Evolutionary conservation across 495 filamentous ascomycete genomes (phyloP), one percentile per base, ranked within the genome.

Genomic region (Podospora pseudopauciseta): DNA sequence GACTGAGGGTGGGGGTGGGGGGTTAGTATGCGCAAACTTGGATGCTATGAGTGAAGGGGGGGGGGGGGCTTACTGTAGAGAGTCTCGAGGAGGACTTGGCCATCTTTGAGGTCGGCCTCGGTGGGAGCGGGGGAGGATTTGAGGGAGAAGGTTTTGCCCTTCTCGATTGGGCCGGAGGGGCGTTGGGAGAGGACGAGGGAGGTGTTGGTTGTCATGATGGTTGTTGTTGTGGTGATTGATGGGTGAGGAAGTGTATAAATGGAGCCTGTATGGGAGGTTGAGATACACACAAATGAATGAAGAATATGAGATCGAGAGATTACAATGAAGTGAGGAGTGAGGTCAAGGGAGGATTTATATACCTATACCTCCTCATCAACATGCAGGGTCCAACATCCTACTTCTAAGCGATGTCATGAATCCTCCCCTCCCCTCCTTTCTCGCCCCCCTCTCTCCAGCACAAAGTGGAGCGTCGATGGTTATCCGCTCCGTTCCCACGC

Each of bases 131-230:
- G 72, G 4, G 75, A 76, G 54, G 76, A 80, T 59, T 79, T 77
- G 20, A 88, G 75, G n/a, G 75, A 79, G 75, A 90, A 90, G 63
- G 86, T 88, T 65, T 78, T 59, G 27, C 80, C 80, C 0, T 80
- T 78, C 27, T 84, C 71, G 70, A 86, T 82, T 57, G 66, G 39
- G n/a, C 70, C 72, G 56, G 70, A 78, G 7, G 85, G 86, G 6
- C 85, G 77, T 67, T 85, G 72, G 6, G 82, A 83, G 54, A 88
- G 82, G 65, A 82, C 76, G 49, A 56, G 23, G 9, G 63, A 39
- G 4, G 68, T 71, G 34, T 68, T 30, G 27, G 68, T 65, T 23
- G 59, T 11, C 23, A 18, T 32, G 59, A n/a, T 61, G 59, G 19
- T 11, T 26, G 19, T 58, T 20, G n/a, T 56, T 6, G 7, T 58